Base-by-base conservation (phyloP, 805 yeast species). In the Metschnikowia cubensis region DNA sequence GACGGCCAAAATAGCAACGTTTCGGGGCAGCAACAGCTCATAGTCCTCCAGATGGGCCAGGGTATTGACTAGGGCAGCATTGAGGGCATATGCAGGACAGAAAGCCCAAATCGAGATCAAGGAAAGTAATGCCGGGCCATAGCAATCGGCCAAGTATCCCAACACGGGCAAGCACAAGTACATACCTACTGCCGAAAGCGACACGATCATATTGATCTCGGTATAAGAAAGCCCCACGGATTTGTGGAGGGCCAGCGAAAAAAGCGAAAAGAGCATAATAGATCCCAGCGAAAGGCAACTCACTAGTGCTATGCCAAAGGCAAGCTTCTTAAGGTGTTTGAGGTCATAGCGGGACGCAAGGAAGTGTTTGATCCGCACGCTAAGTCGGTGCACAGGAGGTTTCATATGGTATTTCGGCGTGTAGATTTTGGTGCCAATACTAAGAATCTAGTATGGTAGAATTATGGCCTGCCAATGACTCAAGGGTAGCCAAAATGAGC, bases 81-180 rank as follows among this genome's bases (percentile, higher is more conserved):
- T 72, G 31, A 76, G 52, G 31, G 77, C 62, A 66, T 90, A 90
- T 17, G 89, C 84, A 0, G 94, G 90, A 5, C 82, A 73, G 58
- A 85, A 85, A 25, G 84, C 70, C 46, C 80, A 50, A 39, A 84
- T 67, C 3, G 91, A 79, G 17, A 87, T 58, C 25, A 84, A 57
- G 4, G 91, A 83, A 39, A 90, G 65, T 14, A 85, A 62, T 10
- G 86, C 86, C 1, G 96, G 90, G 0, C 96, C 96, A 61, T 85
- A 87, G n/a, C 83, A 73, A 63, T 90, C 97, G 2, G 94, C 90
- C 45, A 88, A 68, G 55, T 86, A 81, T 0, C 97, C 97, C 39
- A 90, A 66, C 0, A 85, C 61, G 0, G 98, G 97, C 6, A 92
- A 80, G 8, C 92, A 83, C 47, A 89, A 65, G 64, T 92, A 94